phyloP scores from a whole-genome alignment of 176 grass and related monocot genomes.

The Eleusine indica region DNA sequence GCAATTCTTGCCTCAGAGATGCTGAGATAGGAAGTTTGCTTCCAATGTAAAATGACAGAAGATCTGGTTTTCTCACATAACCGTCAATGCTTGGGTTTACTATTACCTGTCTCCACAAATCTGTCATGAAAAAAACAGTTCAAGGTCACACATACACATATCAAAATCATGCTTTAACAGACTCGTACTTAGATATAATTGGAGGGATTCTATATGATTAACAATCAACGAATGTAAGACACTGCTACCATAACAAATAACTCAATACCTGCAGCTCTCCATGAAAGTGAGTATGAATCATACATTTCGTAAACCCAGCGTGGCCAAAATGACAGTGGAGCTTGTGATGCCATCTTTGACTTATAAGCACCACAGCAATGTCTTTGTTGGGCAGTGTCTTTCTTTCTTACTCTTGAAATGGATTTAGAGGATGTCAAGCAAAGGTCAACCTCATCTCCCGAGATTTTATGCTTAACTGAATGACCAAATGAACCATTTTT shows the following conservation, averaged over 20 bases:
- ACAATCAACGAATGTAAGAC: conserved; percentile 19
- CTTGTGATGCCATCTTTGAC: conserved; percentile 52
- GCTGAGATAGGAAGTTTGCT: conserved; percentile 78
- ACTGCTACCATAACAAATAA: conserved; percentile 36
- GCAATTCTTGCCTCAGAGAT: conserved; percentile 75
- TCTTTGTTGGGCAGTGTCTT: conserved; percentile 41
- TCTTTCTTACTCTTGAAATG: conserved; percentile 25
- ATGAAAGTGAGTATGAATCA: conserved; percentile 81
- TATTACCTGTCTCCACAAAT: conserved; percentile 81
- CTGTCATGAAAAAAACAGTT: conserved; percentile 43
- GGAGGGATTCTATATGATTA: conserved; percentile 17
- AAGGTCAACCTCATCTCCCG: conserved; percentile 34
- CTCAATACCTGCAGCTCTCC: conserved; percentile 65
- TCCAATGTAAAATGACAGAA: conserved; percentile 84
- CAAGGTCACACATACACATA: conserved; percentile 27
- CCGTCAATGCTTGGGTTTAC: conserved; percentile 71
- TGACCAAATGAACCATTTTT: conserved; percentile 17
- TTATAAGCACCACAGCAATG: conserved; percentile 11
- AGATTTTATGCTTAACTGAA: conserved; percentile 40
- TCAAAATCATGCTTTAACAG: conserved; percentile 20
- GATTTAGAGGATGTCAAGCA: conserved; percentile 37
- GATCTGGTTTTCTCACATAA: conserved; percentile 64
- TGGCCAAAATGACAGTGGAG: conserved; percentile 84
- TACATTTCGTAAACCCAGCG: conserved; percentile 91
- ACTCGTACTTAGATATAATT: not conserved